Conservation (phyloP, 768 basidiomycete genomes). For the Dendrothele bispora region DNA sequence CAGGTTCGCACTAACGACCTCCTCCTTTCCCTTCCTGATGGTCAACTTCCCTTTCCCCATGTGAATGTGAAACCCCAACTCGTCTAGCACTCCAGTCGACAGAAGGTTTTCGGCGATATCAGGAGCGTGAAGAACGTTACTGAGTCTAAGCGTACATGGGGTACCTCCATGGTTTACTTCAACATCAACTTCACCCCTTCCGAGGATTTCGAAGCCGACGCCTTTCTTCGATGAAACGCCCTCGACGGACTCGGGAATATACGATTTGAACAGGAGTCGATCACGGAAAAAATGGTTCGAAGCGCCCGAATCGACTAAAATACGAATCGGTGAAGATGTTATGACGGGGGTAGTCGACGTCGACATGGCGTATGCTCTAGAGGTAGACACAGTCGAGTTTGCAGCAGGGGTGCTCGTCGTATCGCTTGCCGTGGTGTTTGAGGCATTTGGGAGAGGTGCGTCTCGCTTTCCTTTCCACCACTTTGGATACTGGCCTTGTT, state of each 20-base stretch:
- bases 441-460: not conserved
- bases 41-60: not conserved
- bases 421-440: not conserved
- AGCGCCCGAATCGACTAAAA: conserved; percentile 13
- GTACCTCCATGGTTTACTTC: not conserved
- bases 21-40: not conserved
- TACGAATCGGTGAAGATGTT: not conserved
- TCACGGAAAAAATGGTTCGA: conserved; percentile 8
- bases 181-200: conserved; percentile 7
- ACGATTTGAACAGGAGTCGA: conserved; percentile 4
- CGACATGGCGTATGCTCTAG: not conserved
- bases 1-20: not conserved
- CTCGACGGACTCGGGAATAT: not conserved
- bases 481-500: conserved; percentile 21
- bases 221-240: conserved; percentile 3
- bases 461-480: conserved; percentile 11
- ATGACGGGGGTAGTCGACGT: too few species aligned
- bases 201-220: conserved; percentile 3
- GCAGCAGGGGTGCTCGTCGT: not conserved
- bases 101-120: conserved; percentile 11
- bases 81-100: conserved; percentile 9
- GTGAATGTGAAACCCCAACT: not conserved
- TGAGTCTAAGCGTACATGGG: conserved; percentile 1
- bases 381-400: not conserved
- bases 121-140: conserved; percentile 13